Conservation (phyloP, 2,329 filamentous ascomycete genomes). For the Sporothrix brunneoviolacea region DNA sequence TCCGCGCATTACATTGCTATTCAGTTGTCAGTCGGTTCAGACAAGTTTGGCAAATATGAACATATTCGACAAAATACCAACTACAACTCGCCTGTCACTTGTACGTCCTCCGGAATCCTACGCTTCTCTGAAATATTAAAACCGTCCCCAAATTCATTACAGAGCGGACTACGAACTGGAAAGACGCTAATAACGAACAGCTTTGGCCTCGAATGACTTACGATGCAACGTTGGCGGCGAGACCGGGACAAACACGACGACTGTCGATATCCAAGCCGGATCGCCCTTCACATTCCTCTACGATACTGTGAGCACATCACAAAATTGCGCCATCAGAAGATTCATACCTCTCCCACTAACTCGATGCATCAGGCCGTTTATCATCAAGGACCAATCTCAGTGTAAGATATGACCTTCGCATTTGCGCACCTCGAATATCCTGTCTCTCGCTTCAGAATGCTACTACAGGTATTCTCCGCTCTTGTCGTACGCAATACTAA, state of each 20-base stretch:
- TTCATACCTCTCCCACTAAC: too few species aligned
- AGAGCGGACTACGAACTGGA: too few species aligned
- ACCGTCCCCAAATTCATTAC: too few species aligned
- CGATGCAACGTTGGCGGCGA: slow-evolving; percentile 35
- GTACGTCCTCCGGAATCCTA: too few species aligned
- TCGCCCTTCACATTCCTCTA: slow-evolving; percentile 33
- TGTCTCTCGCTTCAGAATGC: too few species aligned
- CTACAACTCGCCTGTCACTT: slow-evolving; percentile 41
- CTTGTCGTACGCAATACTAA: background rate
- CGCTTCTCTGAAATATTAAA: slow-evolving; percentile 12
- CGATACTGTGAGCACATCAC: too few species aligned
- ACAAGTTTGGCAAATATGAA: slow-evolving; percentile 29
- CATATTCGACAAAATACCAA: slow-evolving; percentile 41
- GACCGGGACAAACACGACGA: slow-evolving; percentile 28
- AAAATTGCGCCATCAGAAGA: too few species aligned
- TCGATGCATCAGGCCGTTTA: too few species aligned
- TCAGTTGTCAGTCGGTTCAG: slow-evolving; percentile 28
- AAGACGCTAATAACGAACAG: too few species aligned
- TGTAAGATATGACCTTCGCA: slow-evolving; percentile 23
- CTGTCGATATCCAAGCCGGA: slow-evolving; percentile 30
- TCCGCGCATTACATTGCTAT: slow-evolving; percentile 38
- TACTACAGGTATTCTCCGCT: too few species aligned
- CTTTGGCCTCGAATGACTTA: slow-evolving; percentile 30
- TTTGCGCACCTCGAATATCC: too few species aligned
- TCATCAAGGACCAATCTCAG: slow-evolving; percentile 35